phyloP scores from a whole-genome alignment of 2,329 filamentous ascomycete genomes.

The Penicillium sp. region DNA sequence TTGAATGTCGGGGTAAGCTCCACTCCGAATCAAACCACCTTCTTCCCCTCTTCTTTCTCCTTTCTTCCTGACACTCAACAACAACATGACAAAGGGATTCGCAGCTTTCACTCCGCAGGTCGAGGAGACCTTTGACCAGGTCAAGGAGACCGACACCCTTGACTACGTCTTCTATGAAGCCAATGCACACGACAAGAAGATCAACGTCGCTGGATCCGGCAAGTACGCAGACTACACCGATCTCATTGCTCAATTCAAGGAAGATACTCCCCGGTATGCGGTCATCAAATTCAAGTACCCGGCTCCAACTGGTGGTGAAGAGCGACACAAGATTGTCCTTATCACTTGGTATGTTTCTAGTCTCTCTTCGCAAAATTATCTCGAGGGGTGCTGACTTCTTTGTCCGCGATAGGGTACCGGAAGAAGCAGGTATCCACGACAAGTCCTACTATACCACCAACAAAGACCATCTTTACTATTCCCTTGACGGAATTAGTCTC shows the following conservation, averaged over 20 bases:
- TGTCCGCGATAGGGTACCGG: conserved; percentile 16
- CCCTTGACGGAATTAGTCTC: conserved; percentile 20
- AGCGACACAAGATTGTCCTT: conserved; percentile 20
- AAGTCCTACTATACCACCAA: conserved; percentile 20
- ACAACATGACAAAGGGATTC: conserved; percentile 20
- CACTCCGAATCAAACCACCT: background rate
- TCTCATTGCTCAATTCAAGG: conserved; percentile 17
- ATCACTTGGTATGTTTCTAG: conserved; percentile 21
- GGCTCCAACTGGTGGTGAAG: conserved; percentile 14
- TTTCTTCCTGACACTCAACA: background rate
- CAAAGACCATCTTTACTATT: conserved; percentile 21
- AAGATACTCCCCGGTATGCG: conserved; percentile 17
- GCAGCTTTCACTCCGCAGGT: conserved; percentile 23
- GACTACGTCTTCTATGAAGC: conserved; percentile 22
- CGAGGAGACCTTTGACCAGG: conserved; percentile 17
- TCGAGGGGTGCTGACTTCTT: conserved; percentile 1
- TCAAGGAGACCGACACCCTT: conserved; percentile 21
- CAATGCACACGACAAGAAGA: conserved; percentile 22
- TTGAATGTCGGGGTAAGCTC: background rate
- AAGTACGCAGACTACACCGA: conserved; percentile 20
- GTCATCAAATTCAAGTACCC: conserved; percentile 20
- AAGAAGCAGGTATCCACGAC: conserved; percentile 17
- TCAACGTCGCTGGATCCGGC: conserved; percentile 17
- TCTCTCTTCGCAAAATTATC: background rate
- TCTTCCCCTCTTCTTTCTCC: background rate